Percentiles rank a stretch among this genome's conserved stretches.
Evolutionary conservation across 495 filamentous ascomycete species (phyloP).

Genomic region (Daldinia grandis): DNA sequence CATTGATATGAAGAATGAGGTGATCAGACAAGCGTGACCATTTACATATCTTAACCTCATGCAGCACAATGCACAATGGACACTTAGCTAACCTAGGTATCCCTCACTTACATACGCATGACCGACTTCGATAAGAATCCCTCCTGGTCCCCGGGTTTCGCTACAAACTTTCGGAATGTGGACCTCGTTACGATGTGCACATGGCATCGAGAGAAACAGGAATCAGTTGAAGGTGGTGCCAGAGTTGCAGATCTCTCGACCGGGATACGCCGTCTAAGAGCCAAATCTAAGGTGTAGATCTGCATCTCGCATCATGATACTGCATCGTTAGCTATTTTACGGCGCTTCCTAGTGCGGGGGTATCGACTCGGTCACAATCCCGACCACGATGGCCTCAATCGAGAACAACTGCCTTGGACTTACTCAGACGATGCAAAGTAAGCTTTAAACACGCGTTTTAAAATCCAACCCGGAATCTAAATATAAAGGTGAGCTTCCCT

Average conservation of each 20-base stretch:
- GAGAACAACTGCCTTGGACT: background rate
- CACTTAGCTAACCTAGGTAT: constrained; percentile 4
- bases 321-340: constrained; percentile 10
- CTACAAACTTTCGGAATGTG: background rate
- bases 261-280: constrained; percentile 16
- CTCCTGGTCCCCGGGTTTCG: background rate
- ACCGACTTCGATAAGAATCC: background rate
- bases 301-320: constrained; percentile 24
- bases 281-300: constrained; percentile 33
- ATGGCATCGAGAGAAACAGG: constrained; percentile 1
- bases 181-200: background rate
- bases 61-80: constrained; percentile 27
- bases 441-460: background rate
- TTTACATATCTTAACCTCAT: constrained; percentile 24
- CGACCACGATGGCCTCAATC: constrained; percentile 9
- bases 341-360: constrained; percentile 28
- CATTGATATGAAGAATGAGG: constrained; percentile 21
- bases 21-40: constrained; percentile 7
- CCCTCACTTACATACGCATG: constrained; percentile 25
- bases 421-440: background rate
- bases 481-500: background rate
- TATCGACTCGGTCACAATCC: constrained; percentile 16
- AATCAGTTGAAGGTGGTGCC: constrained; percentile 15
- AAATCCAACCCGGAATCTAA: background rate
- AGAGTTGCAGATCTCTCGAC: constrained; percentile 12